These are phyloP conservation scores for Phytophthora meadii DNA, from an alignment of 352 stramenopile species.

Conservation along the genomic window DNA sequence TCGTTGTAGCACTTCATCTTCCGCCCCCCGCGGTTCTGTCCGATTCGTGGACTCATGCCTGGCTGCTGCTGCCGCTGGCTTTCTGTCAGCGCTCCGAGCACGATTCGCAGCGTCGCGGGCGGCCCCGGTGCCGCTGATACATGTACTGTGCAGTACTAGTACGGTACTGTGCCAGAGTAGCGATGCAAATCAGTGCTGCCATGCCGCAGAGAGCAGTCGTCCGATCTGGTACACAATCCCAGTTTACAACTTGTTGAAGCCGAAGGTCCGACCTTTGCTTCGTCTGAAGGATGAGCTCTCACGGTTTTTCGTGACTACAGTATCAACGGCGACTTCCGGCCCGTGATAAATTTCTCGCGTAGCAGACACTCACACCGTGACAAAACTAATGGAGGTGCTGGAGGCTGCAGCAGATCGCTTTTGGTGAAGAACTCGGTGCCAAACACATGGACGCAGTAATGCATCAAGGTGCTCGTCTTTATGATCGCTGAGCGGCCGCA, in stretches of 20 bases:
- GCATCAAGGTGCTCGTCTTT: constrained; percentile 35
- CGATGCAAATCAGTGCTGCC: constrained; percentile 27
- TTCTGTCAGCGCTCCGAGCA: constrained; percentile 23
- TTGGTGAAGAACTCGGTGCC: constrained; percentile 15
- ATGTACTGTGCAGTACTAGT: too few relatives aligned
- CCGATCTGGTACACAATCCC: constrained; percentile 17
- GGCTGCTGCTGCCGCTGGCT: constrained; percentile 25
- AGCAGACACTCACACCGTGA: neutral
- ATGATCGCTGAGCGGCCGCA: constrained; percentile 19
- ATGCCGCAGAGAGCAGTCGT: constrained; percentile 33
- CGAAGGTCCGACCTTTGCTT: constrained; percentile 32
- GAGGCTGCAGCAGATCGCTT: constrained; percentile 13
- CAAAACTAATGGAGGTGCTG: neutral
- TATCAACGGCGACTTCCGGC: neutral
- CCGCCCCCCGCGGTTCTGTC: constrained; percentile 37
- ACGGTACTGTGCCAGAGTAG: too few relatives aligned
- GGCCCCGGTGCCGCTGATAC: too few relatives aligned
- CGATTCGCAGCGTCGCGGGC: constrained; percentile 11
- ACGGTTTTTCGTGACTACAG: neutral
- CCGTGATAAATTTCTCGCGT: constrained; percentile 31
- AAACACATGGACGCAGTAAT: constrained; percentile 39
- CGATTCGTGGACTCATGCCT: constrained; percentile 28
- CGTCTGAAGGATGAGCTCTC: constrained; percentile 10
- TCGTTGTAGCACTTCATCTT: constrained; percentile 42
- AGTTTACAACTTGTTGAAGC: constrained; percentile 27